Conservation (phyloP, 495 filamentous ascomycete species). For the Cercophora newfieldiana region DNA sequence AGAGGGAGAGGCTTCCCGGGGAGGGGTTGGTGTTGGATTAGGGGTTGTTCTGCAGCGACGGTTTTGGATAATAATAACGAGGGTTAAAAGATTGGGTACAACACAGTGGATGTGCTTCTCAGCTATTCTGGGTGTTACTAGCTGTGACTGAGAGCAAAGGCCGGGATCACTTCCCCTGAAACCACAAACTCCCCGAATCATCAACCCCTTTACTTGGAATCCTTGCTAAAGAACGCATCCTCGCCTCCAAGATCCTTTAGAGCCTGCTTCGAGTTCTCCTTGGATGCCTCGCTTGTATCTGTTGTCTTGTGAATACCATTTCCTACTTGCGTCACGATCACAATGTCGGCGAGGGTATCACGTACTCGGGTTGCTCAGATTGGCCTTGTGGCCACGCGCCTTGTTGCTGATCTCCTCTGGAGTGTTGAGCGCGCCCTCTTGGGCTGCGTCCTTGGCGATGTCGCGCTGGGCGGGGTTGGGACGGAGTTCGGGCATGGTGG, state of each 20-base stretch:
- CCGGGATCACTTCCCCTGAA: no score
- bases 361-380: slow-evolving; percentile 19
- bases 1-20: background rate
- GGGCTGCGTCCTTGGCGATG: slow-evolving; percentile 20
- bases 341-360: background rate
- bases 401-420: slow-evolving; percentile 23
- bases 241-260: slow-evolving; percentile 11
- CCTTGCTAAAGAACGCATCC: slow-evolving; percentile 14
- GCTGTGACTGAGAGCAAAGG: no score
- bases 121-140: no score
- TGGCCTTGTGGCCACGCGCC: slow-evolving; percentile 17
- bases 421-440: slow-evolving; percentile 9
- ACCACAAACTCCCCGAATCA: no score
- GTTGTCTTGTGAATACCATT: no score
- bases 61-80: no score
- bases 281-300: slow-evolving; percentile 15
- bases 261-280: slow-evolving; percentile 6
- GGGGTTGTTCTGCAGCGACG: background rate
- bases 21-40: background rate
- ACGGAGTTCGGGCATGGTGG: slow-evolving; percentile 24
- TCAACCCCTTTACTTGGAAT: background rate
- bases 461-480: slow-evolving; percentile 15
- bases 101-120: no score
- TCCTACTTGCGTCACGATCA: background rate
- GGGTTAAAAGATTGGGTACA: no score